Percentiles rank a stretch among this genome's conserved stretches.
These are phyloP conservation scores for Lindgomyces ingoldianus DNA, from an alignment of 495 filamentous ascomycete genomes.

Conservation along the genomic window DNA sequence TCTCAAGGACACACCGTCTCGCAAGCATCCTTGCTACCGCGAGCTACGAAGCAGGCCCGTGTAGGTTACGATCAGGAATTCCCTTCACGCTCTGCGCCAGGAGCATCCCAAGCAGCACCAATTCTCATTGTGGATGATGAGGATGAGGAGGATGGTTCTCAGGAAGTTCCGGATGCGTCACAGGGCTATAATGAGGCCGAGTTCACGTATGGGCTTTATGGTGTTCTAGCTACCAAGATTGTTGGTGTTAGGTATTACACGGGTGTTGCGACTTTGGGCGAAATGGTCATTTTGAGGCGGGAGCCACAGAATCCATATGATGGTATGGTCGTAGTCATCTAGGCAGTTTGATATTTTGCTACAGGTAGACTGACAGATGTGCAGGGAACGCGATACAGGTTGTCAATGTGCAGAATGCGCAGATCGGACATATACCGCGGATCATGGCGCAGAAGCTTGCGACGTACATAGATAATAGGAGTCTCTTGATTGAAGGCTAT, in stretches of 20 bases:
- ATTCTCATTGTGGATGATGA: constrained; percentile 29
- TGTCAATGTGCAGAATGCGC: constrained; percentile 72
- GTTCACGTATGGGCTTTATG: constrained; percentile 38
- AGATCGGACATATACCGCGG: constrained; percentile 80
- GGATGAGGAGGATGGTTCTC: constrained; percentile 29
- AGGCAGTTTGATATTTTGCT: neutral
- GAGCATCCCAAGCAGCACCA: constrained; percentile 25
- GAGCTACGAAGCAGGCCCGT: constrained; percentile 25
- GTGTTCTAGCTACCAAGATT: constrained; percentile 59
- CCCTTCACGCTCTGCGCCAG: constrained; percentile 7
- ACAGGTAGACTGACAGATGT: constrained; percentile 57
- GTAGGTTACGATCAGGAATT: neutral
- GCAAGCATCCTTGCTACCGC: constrained; percentile 16
- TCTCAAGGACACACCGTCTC: constrained; percentile 16
- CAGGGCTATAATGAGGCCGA: constrained; percentile 23
- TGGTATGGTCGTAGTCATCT: constrained; percentile 2
- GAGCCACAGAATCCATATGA: constrained; percentile 64
- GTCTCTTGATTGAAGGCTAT: constrained; percentile 64
- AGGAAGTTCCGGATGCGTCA: constrained; percentile 20
- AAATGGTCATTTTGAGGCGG: constrained; percentile 67
- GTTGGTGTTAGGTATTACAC: constrained; percentile 81
- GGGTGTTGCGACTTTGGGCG: constrained; percentile 68
- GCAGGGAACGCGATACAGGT: constrained; percentile 72
- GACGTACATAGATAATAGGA: constrained; percentile 62
- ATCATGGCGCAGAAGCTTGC: constrained; percentile 68